Evolutionary conservation across 1,284 basidiomycete genomes (phyloP).

Genomic region (Volvariella volvacea): DNA sequence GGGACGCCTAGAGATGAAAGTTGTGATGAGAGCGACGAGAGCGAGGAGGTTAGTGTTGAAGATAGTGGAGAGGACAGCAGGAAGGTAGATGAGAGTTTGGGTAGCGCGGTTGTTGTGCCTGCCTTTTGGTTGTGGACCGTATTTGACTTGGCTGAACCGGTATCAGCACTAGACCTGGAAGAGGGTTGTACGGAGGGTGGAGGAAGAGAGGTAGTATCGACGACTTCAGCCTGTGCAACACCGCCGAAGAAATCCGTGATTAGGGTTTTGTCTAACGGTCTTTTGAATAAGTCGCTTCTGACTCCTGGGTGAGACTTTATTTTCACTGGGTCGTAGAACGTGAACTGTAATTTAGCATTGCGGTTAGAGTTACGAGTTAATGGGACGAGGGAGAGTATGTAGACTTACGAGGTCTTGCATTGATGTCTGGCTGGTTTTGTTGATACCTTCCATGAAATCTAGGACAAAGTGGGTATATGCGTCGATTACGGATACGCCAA

Average conservation of each 20-base stretch:
- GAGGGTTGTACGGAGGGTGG: too few relatives aligned
- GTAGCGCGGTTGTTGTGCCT: too few relatives aligned
- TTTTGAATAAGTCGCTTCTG: conserved; percentile 75
- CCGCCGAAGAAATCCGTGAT: conserved; percentile 97
- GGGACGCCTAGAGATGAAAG: too few relatives aligned
- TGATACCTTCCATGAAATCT: conserved; percentile 86
- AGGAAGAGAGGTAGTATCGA: conserved; percentile 1
- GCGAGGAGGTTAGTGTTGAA: too few relatives aligned
- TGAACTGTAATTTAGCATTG: conserved; percentile 49
- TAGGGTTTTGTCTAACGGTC: conserved; percentile 63
- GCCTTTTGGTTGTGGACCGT: too few relatives aligned
- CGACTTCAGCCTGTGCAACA: conserved; percentile 75
- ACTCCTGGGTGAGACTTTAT: conserved; percentile 87
- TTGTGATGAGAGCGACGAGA: too few relatives aligned
- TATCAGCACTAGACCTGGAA: too few relatives aligned
- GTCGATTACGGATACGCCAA: conserved; percentile 95
- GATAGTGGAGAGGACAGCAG: too few relatives aligned
- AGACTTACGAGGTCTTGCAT: conserved; percentile 78
- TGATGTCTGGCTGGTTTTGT: conserved; percentile 81
- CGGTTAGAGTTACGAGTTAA: conserved; percentile 2
- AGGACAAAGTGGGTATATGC: conserved; percentile 91
- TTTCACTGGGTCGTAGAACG: conserved; percentile 65
- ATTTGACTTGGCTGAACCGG: too few relatives aligned
- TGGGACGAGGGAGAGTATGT: conserved; percentile 2
- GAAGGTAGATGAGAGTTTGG: too few relatives aligned